These are phyloP conservation scores for Vitis hybrid DNA, from an alignment of 177 flowering plant genomes.

Conservation along the genomic window DNA sequence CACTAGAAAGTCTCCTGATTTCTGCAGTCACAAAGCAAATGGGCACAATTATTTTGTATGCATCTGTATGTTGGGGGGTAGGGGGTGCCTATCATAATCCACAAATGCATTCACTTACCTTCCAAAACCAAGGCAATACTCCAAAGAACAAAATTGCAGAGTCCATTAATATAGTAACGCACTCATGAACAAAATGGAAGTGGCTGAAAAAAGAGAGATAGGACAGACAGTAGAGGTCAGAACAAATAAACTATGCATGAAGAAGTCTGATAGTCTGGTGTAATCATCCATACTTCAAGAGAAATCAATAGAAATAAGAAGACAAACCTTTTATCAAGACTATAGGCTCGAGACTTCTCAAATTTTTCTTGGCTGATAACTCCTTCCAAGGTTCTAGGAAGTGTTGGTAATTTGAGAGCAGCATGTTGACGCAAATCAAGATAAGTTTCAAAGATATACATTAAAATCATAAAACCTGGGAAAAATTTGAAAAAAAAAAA, in stretches of 20 bases:
- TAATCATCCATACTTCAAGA: neutral
- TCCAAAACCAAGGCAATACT: constrained; percentile 94
- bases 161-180: constrained; percentile 73
- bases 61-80: too few species aligned
- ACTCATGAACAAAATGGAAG: constrained; percentile 87
- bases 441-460: constrained; percentile 84
- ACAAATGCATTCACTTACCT: constrained; percentile 39
- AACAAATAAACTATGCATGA: neutral
- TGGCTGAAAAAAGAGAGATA: constrained; percentile 49
- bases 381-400: constrained; percentile 79
- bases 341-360: constrained; percentile 80
- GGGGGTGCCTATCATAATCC: too few species aligned
- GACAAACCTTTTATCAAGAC: constrained; percentile 87
- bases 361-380: constrained; percentile 88
- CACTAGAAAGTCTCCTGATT: constrained; percentile 60
- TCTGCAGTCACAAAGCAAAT: constrained; percentile 43
- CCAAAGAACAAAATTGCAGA: constrained; percentile 73
- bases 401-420: constrained; percentile 70
- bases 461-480: constrained; percentile 78
- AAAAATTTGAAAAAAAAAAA: neutral
- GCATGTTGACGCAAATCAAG: constrained; percentile 87
- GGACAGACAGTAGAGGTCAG: neutral
- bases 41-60: neutral
- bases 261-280: neutral
- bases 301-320: neutral